These are phyloP conservation scores for Podaxis carcinomalis DNA, from an alignment of 768 basidiomycete species.

Conservation along the genomic window DNA sequence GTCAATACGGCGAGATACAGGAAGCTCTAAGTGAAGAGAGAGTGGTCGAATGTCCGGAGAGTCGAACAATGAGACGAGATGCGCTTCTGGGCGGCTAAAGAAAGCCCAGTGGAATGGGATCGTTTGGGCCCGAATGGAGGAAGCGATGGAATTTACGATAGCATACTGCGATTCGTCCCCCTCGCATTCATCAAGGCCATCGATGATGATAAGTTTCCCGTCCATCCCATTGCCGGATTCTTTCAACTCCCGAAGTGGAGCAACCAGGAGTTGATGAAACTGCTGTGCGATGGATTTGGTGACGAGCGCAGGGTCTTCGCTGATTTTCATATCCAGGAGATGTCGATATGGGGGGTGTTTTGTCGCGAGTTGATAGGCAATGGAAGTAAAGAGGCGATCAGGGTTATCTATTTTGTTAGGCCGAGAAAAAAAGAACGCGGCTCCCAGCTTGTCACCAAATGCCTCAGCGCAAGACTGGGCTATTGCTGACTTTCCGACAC, in stretches of 20 bases:
- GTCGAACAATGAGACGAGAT: background rate
- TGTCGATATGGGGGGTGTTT: background rate
- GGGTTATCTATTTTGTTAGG: background rate
- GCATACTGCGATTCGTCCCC: background rate
- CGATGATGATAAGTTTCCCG: background rate
- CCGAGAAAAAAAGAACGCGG: background rate
- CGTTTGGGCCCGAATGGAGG: background rate
- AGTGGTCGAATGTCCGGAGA: background rate
- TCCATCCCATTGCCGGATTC: background rate
- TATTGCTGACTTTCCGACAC: constrained; percentile 1
- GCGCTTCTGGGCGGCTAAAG: background rate
- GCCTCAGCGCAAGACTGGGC: constrained; percentile 3
- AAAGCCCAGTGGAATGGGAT: background rate
- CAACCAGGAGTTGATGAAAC: background rate
- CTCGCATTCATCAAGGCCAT: constrained; percentile 1
- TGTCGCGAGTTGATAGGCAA: background rate
- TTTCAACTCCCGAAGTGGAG: background rate
- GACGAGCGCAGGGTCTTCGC: background rate
- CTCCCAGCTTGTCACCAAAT: background rate
- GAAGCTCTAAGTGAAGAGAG: background rate
- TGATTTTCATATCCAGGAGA: background rate
- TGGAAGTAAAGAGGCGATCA: background rate
- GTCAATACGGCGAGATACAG: background rate
- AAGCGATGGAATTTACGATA: background rate
- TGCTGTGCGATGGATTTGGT: background rate